Evolutionary conservation across 2,329 filamentous ascomycete genomes (phyloP).

Genomic region (Penicillium sp.): DNA sequence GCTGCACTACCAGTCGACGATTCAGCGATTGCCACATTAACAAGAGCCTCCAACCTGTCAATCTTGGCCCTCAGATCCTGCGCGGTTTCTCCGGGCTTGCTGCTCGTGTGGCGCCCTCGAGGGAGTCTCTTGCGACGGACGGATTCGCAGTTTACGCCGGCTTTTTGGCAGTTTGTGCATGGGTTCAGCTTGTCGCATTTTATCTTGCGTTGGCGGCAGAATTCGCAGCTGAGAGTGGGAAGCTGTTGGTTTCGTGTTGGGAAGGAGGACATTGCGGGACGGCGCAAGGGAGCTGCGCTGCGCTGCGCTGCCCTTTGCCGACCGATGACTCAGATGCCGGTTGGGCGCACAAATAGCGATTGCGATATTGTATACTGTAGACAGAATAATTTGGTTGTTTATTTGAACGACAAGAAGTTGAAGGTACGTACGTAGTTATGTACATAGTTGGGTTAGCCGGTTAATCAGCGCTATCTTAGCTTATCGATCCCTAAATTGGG

Average conservation of each 20-base stretch:
- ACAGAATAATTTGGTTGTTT: too few relatives aligned
- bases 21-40: constrained; percentile 9
- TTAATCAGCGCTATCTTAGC: not conserved
- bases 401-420: too few relatives aligned
- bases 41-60: constrained; percentile 15
- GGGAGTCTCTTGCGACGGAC: constrained; percentile 17
- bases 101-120: constrained; percentile 16
- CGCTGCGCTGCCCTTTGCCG: too few relatives aligned
- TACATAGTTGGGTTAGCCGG: not conserved
- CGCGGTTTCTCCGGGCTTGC: not conserved
- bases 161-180: constrained; percentile 17
- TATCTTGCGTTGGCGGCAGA: constrained; percentile 19
- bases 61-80: constrained; percentile 16
- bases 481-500: not conserved
- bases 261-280: not conserved
- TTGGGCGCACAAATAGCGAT: too few relatives aligned
- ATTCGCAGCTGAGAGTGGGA: constrained; percentile 17
- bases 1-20: not conserved
- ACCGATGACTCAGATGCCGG: too few relatives aligned
- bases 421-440: not conserved
- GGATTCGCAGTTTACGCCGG: constrained; percentile 15
- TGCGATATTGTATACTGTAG: too few relatives aligned
- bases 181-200: constrained; percentile 18
- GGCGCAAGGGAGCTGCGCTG: not conserved
- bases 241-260: not conserved